Evolutionary conservation across 768 basidiomycete genomes (phyloP).

Genomic region (Lactarius psammicola): DNA sequence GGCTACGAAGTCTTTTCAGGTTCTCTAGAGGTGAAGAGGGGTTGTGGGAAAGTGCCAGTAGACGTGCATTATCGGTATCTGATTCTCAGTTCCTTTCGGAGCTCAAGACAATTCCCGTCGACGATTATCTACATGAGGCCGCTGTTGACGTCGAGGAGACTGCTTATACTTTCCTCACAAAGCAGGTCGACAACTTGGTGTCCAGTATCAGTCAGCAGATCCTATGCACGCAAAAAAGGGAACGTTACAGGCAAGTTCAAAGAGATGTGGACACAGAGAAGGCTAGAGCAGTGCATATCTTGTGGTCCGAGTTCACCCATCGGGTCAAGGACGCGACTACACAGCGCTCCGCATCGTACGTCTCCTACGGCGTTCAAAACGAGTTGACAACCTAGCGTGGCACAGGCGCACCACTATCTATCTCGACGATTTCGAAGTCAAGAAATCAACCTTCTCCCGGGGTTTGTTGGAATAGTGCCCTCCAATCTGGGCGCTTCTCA

Average conservation of each 20-base stretch:
- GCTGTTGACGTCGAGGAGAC: neutral
- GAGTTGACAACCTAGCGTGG: neutral
- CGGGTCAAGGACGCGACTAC: slow-evolving; percentile 1
- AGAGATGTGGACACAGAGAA: slow-evolving; percentile 1
- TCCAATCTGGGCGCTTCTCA: neutral
- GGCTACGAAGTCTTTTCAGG: neutral
- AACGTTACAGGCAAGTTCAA: slow-evolving; percentile 10
- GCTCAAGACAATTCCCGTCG: no score
- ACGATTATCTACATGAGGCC: neutral
- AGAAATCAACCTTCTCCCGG: slow-evolving; percentile 4
- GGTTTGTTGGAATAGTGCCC: neutral
- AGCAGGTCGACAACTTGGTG: slow-evolving; percentile 3
- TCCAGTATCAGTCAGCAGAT: neutral
- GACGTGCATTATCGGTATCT: neutral
- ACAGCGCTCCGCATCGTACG: slow-evolving; percentile 13
- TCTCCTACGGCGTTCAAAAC: neutral
- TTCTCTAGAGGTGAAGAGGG: neutral
- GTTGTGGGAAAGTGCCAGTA: slow-evolving; percentile 3
- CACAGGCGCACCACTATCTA: neutral
- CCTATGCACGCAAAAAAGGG: slow-evolving; percentile 12
- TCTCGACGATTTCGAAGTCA: neutral
- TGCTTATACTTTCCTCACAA: slow-evolving; percentile 10
- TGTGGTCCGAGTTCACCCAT: slow-evolving; percentile 7
- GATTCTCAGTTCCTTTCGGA: no score
- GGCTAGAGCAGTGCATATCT: neutral